Conservation (phyloP, 1,284 basidiomycete species). For the Boletus mariae region DNA sequence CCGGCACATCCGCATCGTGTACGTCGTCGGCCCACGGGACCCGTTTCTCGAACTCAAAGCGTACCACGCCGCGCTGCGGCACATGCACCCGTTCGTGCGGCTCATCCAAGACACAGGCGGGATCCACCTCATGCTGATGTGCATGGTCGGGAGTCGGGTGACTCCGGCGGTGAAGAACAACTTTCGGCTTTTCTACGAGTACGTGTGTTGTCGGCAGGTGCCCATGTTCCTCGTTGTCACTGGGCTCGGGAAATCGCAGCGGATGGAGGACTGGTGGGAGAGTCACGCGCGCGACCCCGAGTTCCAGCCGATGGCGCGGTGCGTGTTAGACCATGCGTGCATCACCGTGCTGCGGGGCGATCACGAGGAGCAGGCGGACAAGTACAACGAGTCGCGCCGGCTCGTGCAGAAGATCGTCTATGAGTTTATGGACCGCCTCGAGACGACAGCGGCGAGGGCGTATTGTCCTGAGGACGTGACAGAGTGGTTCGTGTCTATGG, state of each 20-base stretch:
- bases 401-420: slow-evolving; percentile 11
- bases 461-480: slow-evolving; percentile 10
- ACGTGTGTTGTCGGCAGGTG: slow-evolving; percentile 20
- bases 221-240: slow-evolving; percentile 28
- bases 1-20: slow-evolving; percentile 20
- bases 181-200: slow-evolving; percentile 24
- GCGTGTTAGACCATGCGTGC: slow-evolving; percentile 19
- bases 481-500: slow-evolving; percentile 19
- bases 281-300: slow-evolving; percentile 13
- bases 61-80: slow-evolving; percentile 17
- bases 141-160: slow-evolving; percentile 24
- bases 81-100: slow-evolving; percentile 19
- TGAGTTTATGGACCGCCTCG: slow-evolving; percentile 6
- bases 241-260: slow-evolving; percentile 23
- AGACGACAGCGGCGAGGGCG: neutral
- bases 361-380: neutral
- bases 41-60: slow-evolving; percentile 16
- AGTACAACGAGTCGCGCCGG: slow-evolving; percentile 13
- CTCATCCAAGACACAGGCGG: slow-evolving; percentile 18
- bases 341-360: slow-evolving; percentile 23
- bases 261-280: slow-evolving; percentile 33
- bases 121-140: slow-evolving; percentile 28
- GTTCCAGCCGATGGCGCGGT: slow-evolving; percentile 10
- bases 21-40: slow-evolving; percentile 23
- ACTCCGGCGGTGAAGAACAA: slow-evolving; percentile 20